Evolutionary conservation across 2,329 filamentous ascomycete genomes (phyloP).

Genomic region (Fusarium foetens): DNA sequence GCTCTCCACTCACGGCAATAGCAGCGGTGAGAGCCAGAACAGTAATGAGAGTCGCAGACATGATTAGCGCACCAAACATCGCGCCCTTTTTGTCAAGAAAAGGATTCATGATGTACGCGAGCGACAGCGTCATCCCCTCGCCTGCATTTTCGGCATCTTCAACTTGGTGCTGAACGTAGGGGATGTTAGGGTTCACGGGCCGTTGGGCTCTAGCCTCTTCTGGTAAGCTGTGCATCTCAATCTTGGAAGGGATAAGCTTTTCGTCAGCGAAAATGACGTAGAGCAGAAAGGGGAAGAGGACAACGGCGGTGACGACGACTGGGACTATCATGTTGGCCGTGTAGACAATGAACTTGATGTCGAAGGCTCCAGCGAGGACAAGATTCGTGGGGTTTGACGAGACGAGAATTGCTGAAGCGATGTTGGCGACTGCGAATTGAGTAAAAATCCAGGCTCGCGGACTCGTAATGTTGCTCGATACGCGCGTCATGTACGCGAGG

Average conservation of each 20-base stretch:
- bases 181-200: conserved; percentile 79
- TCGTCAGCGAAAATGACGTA: conserved; percentile 75
- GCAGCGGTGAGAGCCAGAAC: conserved; percentile 73
- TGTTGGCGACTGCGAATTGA: conserved; percentile 78
- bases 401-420: conserved; percentile 78
- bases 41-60: conserved; percentile 73
- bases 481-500: conserved; percentile 79
- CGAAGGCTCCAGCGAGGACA: conserved; percentile 76
- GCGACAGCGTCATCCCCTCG: conserved; percentile 64
- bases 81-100: conserved; percentile 76
- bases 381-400: conserved; percentile 83
- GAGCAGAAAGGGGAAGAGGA: conserved; percentile 75
- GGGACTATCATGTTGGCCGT: conserved; percentile 83
- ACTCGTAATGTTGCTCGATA: conserved; percentile 76
- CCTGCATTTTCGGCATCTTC: conserved; percentile 62
- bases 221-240: conserved; percentile 74
- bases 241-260: conserved; percentile 70
- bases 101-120: conserved; percentile 81
- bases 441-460: conserved; percentile 78
- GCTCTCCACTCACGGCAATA: conserved; percentile 58
- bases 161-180: conserved; percentile 65
- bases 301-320: conserved; percentile 72
- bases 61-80: conserved; percentile 70
- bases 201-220: conserved; percentile 62
- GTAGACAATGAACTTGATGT: conserved; percentile 77